phyloP scores from a whole-genome alignment of 2,329 filamentous ascomycete genomes.

The Cytospora piceae region DNA sequence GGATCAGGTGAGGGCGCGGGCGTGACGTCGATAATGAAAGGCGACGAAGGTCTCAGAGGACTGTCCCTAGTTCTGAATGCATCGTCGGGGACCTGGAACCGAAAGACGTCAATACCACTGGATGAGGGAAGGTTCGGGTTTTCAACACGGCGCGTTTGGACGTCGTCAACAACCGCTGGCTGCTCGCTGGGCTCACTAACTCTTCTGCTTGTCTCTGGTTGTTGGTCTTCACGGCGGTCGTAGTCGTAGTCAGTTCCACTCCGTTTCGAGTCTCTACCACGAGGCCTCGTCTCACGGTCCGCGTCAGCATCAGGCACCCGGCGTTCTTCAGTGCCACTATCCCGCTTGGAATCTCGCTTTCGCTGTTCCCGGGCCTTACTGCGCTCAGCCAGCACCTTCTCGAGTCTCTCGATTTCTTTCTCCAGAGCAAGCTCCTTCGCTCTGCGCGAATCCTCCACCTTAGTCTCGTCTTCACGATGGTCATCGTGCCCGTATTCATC shows the following conservation, averaged over 20 bases:
- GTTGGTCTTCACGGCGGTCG: constrained; percentile 30
- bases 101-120: constrained; percentile 58
- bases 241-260: constrained; percentile 10
- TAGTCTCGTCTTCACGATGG: constrained; percentile 31
- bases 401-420: constrained; percentile 28
- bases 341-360: constrained; percentile 28
- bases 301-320: constrained; percentile 30
- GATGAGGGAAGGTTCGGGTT: constrained; percentile 34
- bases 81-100: constrained; percentile 59
- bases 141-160: constrained; percentile 37
- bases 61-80: constrained; percentile 48
- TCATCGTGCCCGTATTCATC: constrained; percentile 33
- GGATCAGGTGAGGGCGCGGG: constrained; percentile 25
- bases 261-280: constrained; percentile 32
- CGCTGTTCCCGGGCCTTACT: constrained; percentile 35
- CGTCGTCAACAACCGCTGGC: constrained; percentile 31
- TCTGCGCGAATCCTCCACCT: constrained; percentile 32
- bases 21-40: constrained; percentile 28
- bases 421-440: constrained; percentile 35
- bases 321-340: constrained; percentile 8
- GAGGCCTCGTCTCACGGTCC: constrained; percentile 37
- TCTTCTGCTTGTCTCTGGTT: constrained; percentile 34
- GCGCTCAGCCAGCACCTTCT: constrained; percentile 29
- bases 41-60: constrained; percentile 21
- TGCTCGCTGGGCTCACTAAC: constrained; percentile 34